phyloP scores from a whole-genome alignment of 257 asterid genomes.

The Fraxinus excelsior region DNA sequence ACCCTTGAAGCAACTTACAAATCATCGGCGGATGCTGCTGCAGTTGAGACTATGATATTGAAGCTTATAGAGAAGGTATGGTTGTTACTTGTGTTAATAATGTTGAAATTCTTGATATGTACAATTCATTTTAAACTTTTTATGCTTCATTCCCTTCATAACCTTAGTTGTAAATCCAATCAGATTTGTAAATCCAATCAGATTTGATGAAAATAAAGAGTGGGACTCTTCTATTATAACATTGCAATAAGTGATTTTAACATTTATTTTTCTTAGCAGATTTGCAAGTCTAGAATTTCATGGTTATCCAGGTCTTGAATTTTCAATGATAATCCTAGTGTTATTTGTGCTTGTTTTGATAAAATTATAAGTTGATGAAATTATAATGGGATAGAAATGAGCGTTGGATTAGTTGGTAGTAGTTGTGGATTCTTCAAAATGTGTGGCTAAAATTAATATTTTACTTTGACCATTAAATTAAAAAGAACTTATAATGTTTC shows the following conservation, averaged over 20 bases:
- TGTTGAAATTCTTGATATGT: conserved; percentile 14
- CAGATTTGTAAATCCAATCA: not conserved
- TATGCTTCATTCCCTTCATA: not conserved
- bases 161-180: not conserved
- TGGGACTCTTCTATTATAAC: not conserved
- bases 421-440: too few relatives aligned
- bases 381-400: too few relatives aligned
- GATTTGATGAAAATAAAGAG: not conserved
- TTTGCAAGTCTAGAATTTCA: not conserved
- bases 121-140: not conserved
- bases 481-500: too few relatives aligned
- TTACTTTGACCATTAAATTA: too few relatives aligned
- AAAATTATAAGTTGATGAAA: too few relatives aligned
- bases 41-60: conserved; percentile 78
- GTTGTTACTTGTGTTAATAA: not conserved
- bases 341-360: too few relatives aligned
- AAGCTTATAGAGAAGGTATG: conserved; percentile 91
- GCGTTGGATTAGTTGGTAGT: too few relatives aligned
- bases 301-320: not conserved
- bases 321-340: not conserved
- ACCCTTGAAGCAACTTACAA: conserved; percentile 95
- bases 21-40: conserved; percentile 89
- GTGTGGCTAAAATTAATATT: too few relatives aligned
- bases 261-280: not conserved
- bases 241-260: not conserved